Evolutionary conservation across 345 rosid species (phyloP), one percentile per base, ranked within the genome.

Genomic region (Sonneratia caseolaris): DNA sequence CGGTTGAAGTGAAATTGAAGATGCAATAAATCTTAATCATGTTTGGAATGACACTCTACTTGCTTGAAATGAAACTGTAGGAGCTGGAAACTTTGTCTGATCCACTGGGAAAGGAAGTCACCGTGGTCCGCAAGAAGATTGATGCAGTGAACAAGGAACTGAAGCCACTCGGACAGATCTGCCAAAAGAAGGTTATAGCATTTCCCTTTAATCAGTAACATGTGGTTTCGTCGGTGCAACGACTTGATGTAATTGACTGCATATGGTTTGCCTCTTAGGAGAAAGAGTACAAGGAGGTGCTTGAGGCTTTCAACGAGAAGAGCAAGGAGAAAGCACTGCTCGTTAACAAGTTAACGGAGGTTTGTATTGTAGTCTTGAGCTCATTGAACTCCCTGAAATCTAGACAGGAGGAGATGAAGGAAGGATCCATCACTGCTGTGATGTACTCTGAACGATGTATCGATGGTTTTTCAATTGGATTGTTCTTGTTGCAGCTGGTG

Each of bases 21-120:
- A 9, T 47, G 51, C 51, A 13, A 13, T 47, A 13, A 13, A 47
- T 47, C 51, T 55, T 18, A 5, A 7, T n/a, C 4, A 8, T 66
- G 45, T 42, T 42, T 9, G 5, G 10, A 42, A 4, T 2, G 45
- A 42, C 45, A 42, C 45, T 42, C 45, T 9, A 42, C 45, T 42
- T 42, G 45, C 45, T 42, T 42, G 45, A 42, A 42, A 42, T 3
- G 45, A 42, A 42, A 4, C 45, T 42, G 5, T 86, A 95, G 99
- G 99, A 92, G 79, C 99, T 95, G 67, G 98, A 92, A 80, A 83
- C 88, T 2, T 82, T 95, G 72, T 89, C 92, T 70, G 98, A 95
- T 89, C 99, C 99, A 53, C 86, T 92, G 98, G 87, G 97, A 80
- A 92, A 95, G 85, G 99, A 95, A 70, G 96, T 92, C 69, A 76